These are phyloP conservation scores for Suillus weaverae DNA, from an alignment of 768 basidiomycete genomes.

Conservation along the genomic window DNA sequence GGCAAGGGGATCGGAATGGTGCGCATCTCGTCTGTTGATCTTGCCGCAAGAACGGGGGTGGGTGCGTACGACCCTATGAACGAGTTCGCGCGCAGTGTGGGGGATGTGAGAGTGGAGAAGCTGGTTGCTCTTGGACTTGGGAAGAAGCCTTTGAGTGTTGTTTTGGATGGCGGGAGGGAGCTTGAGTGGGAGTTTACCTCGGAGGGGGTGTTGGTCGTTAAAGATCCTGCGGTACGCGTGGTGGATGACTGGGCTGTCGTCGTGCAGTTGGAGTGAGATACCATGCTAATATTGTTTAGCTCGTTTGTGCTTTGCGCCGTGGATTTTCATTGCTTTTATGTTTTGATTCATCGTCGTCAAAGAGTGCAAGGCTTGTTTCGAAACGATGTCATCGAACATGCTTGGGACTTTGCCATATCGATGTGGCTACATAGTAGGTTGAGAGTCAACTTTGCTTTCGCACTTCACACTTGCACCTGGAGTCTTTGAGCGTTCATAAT, in stretches of 20 bases:
- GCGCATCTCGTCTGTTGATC: conserved; percentile 50
- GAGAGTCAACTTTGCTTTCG: too few species aligned
- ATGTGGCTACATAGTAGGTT: too few species aligned
- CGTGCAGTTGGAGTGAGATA: conserved; percentile 23
- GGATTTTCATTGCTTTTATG: too few species aligned
- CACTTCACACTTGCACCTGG: too few species aligned
- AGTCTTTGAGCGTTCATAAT: too few species aligned
- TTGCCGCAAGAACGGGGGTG: conserved; percentile 47
- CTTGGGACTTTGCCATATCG: too few species aligned
- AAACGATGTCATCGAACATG: too few species aligned
- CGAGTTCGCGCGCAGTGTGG: conserved; percentile 65
- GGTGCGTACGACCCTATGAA: conserved; percentile 53
- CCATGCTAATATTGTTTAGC: not conserved
- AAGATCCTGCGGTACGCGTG: conserved; percentile 65
- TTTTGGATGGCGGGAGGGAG: conserved; percentile 43
- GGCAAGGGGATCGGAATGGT: conserved; percentile 41
- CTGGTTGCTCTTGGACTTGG: conserved; percentile 76
- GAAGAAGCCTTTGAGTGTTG: conserved; percentile 61
- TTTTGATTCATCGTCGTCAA: too few species aligned
- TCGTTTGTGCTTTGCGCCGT: not conserved
- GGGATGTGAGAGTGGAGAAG: conserved; percentile 74
- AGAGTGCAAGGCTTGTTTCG: too few species aligned
- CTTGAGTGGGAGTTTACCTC: conserved; percentile 69
- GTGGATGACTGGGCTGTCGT: conserved; percentile 65
- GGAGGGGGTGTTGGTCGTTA: conserved; percentile 74